Conservation (phyloP, 305 asterid genomes). For the Fraxinus sp. region DNA sequence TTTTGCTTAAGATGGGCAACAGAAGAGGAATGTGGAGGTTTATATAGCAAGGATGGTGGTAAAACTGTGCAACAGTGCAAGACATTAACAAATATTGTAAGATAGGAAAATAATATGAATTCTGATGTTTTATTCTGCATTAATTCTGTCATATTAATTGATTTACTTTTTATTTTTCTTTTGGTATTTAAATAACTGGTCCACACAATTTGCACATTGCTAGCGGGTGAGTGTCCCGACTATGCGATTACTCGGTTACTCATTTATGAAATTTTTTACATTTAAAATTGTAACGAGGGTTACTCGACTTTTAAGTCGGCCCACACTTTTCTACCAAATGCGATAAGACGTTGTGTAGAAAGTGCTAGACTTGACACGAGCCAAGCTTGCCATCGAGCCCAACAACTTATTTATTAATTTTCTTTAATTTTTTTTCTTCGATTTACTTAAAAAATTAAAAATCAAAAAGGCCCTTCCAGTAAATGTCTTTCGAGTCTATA, state of each 20-base stretch:
- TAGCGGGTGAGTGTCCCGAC: neutral
- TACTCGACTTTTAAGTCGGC: neutral
- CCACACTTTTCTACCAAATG: neutral
- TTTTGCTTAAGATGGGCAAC: conserved; percentile 17
- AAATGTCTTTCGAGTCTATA: too few relatives aligned
- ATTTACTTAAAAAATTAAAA: too few relatives aligned
- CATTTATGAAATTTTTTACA: too few relatives aligned
- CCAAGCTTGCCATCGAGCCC: neutral
- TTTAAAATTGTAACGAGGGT: neutral
- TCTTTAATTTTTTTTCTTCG: neutral
- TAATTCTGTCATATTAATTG: conserved; percentile 15
- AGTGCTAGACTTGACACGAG: neutral
- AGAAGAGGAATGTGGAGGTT: conserved; percentile 33
- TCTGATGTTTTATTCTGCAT: conserved; percentile 21
- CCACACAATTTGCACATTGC: conserved; percentile 18
- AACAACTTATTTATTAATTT: neutral
- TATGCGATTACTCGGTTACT: neutral
- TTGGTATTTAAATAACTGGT: conserved; percentile 6
- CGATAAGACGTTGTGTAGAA: neutral
- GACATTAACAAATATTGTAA: conserved; percentile 1
- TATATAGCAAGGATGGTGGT: conserved; percentile 34
- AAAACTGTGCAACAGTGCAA: neutral
- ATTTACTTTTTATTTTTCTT: conserved; percentile 15
- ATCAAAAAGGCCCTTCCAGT: too few relatives aligned
- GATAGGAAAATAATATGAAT: conserved; percentile 18